Percentiles rank a stretch among this genome's conserved stretches.
These are phyloP conservation scores for Tulasnella sp. DNA, from an alignment of 768 basidiomycete genomes.

Conservation along the genomic window DNA sequence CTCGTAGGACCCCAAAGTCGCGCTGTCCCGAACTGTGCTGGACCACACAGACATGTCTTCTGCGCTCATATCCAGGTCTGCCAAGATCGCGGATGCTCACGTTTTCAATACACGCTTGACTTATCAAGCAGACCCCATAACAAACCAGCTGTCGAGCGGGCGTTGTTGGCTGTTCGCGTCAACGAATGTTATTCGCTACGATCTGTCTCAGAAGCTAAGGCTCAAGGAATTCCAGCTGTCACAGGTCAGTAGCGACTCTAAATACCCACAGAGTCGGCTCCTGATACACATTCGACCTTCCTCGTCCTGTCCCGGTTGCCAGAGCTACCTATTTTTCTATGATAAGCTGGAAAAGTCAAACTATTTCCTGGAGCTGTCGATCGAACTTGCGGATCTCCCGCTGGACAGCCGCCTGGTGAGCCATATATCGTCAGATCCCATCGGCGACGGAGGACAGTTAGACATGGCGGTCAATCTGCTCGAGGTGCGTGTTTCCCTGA, in stretches of 20 bases:
- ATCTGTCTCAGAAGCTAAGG: slow-evolving; percentile 73
- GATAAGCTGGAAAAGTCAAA: slow-evolving; percentile 90
- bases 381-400: slow-evolving; percentile 66
- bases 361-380: slow-evolving; percentile 80
- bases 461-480: slow-evolving; percentile 74
- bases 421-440: slow-evolving; percentile 61
- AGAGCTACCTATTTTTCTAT: slow-evolving; percentile 91
- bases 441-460: slow-evolving; percentile 90
- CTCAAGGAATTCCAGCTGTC: slow-evolving; percentile 84
- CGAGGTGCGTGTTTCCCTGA: slow-evolving; percentile 33
- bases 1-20: slow-evolving; percentile 13
- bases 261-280: too few species aligned
- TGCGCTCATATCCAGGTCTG: slow-evolving; percentile 50
- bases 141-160: slow-evolving; percentile 77
- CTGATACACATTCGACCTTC: too few species aligned
- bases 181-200: slow-evolving; percentile 73
- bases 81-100: slow-evolving; percentile 51
- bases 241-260: slow-evolving; percentile 43
- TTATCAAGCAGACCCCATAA: slow-evolving; percentile 72
- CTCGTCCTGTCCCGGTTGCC: neutral
- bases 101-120: slow-evolving; percentile 74
- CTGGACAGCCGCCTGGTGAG: slow-evolving; percentile 73
- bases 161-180: slow-evolving; percentile 95
- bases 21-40: slow-evolving; percentile 63
- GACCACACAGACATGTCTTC: slow-evolving; percentile 52